Percentiles rank a stretch among this genome's conserved stretches.
Evolutionary conservation across 257 asterid genomes (phyloP).

Genomic region (Solanum phureja): DNA sequence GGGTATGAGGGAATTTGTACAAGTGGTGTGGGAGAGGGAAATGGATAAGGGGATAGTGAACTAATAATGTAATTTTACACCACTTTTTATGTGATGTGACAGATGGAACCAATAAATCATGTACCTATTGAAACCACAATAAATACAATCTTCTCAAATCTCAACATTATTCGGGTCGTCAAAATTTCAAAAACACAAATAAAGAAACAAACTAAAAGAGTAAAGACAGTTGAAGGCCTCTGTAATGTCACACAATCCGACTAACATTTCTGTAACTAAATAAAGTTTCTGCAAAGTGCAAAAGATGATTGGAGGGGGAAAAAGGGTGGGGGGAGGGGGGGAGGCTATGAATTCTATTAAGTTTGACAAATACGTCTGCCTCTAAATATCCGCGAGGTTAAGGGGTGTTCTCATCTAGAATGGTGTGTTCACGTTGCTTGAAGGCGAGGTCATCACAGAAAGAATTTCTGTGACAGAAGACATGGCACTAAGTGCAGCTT

Average conservation of each 20-base stretch:
- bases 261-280: not conserved
- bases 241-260: too few species aligned
- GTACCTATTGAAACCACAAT: not conserved
- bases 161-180: not conserved
- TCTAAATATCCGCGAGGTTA: not conserved
- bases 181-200: not conserved
- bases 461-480: constrained; percentile 80
- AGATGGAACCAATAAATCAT: not conserved
- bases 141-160: not conserved
- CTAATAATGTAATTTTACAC: too few species aligned
- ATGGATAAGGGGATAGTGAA: too few species aligned
- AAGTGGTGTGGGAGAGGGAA: not conserved
- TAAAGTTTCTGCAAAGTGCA: not conserved
- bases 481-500: constrained; percentile 93
- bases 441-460: constrained; percentile 27
- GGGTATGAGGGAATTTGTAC: not conserved
- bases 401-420: constrained; percentile 13
- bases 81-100: too few species aligned
- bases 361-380: not conserved
- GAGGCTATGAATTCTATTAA: not conserved
- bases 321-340: too few species aligned
- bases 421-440: constrained; percentile 37
- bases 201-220: not conserved
- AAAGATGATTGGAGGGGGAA: not conserved
- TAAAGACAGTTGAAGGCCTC: not conserved